Base-by-base conservation (phyloP, 225 moss, liverwort and hornwort species). In the Climacium dendroides region DNA sequence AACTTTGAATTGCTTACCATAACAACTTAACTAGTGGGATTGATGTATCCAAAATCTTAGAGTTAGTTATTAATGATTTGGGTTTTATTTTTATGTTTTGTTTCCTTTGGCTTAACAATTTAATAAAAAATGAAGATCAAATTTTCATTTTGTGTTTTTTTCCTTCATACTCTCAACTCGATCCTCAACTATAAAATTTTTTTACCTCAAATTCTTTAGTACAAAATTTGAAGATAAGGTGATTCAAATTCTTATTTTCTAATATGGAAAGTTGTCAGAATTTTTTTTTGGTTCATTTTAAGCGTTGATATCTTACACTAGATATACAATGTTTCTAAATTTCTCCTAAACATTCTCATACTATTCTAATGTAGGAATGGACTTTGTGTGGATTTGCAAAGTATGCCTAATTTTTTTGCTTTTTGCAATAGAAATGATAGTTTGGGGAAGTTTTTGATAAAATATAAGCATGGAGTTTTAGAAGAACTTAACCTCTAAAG, bases 111-210 rank as follows among this genome's bases (percentile, higher is more conserved):
- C 45, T 29, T 74, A 8, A 50, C 3, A 47, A 19, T 19, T 32
- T 32, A 12, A 19, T 19, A 19, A 32, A 11, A 0, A 19, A 19
- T 16, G 4, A 20, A 50, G 5, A 50, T 2, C 7, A 19, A 1
- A 0, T 32, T 48, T 32, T 18, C 18, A 11, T 11, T 47, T 43
- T 73, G n/a, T 43, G 2, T 2, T 10, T 74, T 48, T 32, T 48
- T 0, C 7, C 48, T 0, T 47, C 0, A 13, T 0, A 74, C 2
- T 45, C 2, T 43, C 16, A 26, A 19, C 2, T 11, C 11, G 19
- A 32, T 50, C 19, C 0, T 20, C 20, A 32, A 74, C 12, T 0
- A 19, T 50, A 32, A 32, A 74, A 1, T 4, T 30, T 73, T 47
- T 47, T 47, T 30, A 19, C 32, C 3, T 19, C 6, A 47, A 47